Evolutionary conservation across 2,329 filamentous ascomycete species (phyloP).

Genomic region (Clarireedia paspali): DNA sequence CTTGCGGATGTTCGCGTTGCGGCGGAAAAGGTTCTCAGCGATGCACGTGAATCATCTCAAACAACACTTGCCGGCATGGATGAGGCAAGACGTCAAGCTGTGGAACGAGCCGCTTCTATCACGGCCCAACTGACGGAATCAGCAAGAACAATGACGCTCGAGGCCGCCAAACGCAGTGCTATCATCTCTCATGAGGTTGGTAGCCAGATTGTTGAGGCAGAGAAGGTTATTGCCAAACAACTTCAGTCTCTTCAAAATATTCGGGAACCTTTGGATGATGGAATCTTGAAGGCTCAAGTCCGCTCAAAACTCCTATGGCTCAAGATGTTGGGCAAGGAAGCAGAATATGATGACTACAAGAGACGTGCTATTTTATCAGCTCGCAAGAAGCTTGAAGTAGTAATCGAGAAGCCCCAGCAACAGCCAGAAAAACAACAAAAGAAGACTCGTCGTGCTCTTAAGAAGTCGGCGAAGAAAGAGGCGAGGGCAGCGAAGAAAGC

Average conservation of each 20-base stretch:
- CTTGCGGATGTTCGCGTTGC: constrained; percentile 15
- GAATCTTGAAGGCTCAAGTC: constrained; percentile 46
- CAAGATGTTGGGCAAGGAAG: constrained; percentile 41
- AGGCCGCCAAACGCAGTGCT: constrained; percentile 25
- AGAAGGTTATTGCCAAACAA: constrained; percentile 30
- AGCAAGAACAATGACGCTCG: constrained; percentile 21
- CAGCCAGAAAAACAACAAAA: background rate
- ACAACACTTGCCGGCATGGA: constrained; percentile 16
- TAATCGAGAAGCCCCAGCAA: background rate
- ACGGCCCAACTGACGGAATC: constrained; percentile 16
- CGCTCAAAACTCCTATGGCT: constrained; percentile 51
- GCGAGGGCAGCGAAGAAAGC: constrained; percentile 2
- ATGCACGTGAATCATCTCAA: constrained; percentile 17
- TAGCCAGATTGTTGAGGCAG: constrained; percentile 25
- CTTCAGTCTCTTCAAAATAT: constrained; percentile 32
- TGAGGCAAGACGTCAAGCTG: constrained; percentile 16
- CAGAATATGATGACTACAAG: constrained; percentile 40
- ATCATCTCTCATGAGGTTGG: constrained; percentile 23
- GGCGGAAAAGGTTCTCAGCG: constrained; percentile 18
- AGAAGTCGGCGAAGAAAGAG: constrained; percentile 3
- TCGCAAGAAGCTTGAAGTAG: constrained; percentile 8
- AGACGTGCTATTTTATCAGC: constrained; percentile 36
- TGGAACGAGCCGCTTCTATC: constrained; percentile 18
- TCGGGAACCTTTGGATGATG: constrained; percentile 36
- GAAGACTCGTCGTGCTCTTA: background rate